A percentile compares a stretch with the other conserved stretches of the same genome.
Conservation (phyloP, 192 early-diverging fungal genomes). For the Backusella macrospora region DNA sequence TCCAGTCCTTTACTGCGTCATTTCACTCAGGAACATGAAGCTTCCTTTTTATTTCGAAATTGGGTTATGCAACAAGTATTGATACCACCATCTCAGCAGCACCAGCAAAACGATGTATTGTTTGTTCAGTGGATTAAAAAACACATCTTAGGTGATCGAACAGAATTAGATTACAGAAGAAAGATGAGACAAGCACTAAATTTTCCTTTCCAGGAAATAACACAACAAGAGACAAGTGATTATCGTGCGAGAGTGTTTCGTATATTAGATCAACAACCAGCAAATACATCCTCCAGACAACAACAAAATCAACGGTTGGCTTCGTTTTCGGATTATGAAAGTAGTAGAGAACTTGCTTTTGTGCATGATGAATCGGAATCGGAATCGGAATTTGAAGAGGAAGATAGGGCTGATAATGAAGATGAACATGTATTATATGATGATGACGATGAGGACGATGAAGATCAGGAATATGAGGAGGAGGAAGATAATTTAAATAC, state of each 20-base stretch:
- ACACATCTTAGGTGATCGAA: slow-evolving; percentile 7
- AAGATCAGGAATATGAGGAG: not conserved
- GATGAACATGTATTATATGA: not conserved
- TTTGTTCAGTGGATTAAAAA: slow-evolving; percentile 6
- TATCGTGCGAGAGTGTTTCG: not conserved
- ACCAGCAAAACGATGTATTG: too few relatives aligned
- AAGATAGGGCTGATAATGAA: not conserved
- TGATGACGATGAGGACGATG: not conserved
- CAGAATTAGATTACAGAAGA: slow-evolving; percentile 2
- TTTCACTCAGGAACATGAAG: not conserved
- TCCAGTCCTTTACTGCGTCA: not conserved
- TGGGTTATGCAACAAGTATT: slow-evolving; percentile 5
- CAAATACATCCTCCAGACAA: not conserved
- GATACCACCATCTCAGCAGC: not conserved
- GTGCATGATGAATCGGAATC: too few relatives aligned
- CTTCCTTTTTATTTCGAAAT: slow-evolving; percentile 1
- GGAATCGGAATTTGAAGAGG: not conserved
- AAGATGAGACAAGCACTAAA: slow-evolving; percentile 3
- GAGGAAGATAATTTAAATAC: not conserved
- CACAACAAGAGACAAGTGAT: not conserved
- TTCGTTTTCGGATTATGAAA: not conserved
- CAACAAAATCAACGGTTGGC: not conserved
- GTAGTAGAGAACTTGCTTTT: not conserved
- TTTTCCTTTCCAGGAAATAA: not conserved
- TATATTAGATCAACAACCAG: not conserved